Base-by-base conservation (phyloP, 2,329 filamentous ascomycete species). In the Pseudogymnoascus sp. region DNA sequence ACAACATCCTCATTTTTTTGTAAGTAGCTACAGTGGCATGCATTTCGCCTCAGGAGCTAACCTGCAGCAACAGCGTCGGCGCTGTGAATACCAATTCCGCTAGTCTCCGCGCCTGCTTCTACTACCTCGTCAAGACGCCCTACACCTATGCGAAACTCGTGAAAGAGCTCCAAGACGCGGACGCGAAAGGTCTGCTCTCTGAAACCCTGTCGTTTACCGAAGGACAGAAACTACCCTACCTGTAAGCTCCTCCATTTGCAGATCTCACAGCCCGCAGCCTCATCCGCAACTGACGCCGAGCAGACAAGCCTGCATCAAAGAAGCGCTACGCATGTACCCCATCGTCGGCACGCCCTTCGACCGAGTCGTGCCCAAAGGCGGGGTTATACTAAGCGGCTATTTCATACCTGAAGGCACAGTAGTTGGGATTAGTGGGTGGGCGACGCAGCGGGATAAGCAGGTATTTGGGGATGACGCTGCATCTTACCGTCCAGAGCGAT, bases 201-300 rank as follows among this genome's bases (percentile, higher is more conserved):
- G 58, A 64, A 4, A 25, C 47, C 5, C 60, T 70, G 22, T 65
- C 66, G 0, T 74, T 71, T 58, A 67, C 66, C 30, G 64, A 71
- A 11, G 63, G 66, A 2, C 68, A 70, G 60, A 62, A 67, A 2
- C 66, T 78, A 60, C 74, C 73, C 0, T 82, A 80, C 62, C 71
- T 83, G 38, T 41, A 41, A 41, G 38, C 38, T 2, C 15, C 15
- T n/a, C 15, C 5, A 2, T 7, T 4, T 8, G 28, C 37, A 7
- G 35, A 15, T 39, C 7, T 5, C 7, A 37, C 36, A 35, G 37
- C 47, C 20, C 35, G 38, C 15, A 18, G 37, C n/a, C 2, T 28
- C 38, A 22, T 41, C 36, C 36, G n/a, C 15, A 15, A 4, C 25
- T 36, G 5, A 22, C 9, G 38, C 18, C 38, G 15, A 41, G 9